These are phyloP conservation scores for Fraxinus xanthoxyloides DNA, from an alignment of 305 asterid genomes.

Conservation along the genomic window DNA sequence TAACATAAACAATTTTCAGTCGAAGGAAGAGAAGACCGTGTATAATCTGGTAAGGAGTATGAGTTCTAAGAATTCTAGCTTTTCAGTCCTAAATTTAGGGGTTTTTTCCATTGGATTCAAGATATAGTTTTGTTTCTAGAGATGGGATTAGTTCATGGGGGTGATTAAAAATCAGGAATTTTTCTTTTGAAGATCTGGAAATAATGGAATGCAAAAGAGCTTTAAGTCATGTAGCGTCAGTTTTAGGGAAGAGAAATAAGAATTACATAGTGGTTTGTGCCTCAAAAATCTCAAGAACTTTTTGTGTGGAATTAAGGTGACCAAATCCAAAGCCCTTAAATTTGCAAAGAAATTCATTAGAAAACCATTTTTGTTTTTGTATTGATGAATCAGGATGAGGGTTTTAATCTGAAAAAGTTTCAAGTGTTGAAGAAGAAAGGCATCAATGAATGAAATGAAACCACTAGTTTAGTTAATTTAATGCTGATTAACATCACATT, in stretches of 20 bases:
- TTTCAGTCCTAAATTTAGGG: background rate
- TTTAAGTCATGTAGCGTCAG: slow-evolving; percentile 52
- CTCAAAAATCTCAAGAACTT: slow-evolving; percentile 26
- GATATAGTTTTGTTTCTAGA: slow-evolving; percentile 35
- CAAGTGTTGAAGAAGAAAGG: background rate
- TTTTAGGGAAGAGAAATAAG: slow-evolving; percentile 47
- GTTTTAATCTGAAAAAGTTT: background rate
- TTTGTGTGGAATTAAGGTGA: slow-evolving; percentile 30
- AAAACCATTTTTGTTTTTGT: slow-evolving; percentile 33
- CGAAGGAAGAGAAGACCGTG: slow-evolving; percentile 8
- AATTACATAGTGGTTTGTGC: slow-evolving; percentile 34
- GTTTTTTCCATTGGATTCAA: background rate
- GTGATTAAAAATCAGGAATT: slow-evolving; percentile 18
- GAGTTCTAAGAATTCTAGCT: background rate
- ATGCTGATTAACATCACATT: background rate
- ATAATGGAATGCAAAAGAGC: slow-evolving; percentile 42
- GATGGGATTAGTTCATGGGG: slow-evolving; percentile 49
- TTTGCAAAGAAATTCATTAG: slow-evolving; percentile 28
- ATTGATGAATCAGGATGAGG: background rate
- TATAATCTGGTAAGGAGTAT: slow-evolving; percentile 29
- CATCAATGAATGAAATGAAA: background rate
- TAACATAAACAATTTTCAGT: slow-evolving; percentile 36
- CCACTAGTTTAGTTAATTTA: background rate
- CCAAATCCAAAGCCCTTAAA: slow-evolving; percentile 40
- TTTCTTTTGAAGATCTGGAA: slow-evolving; percentile 6